Percentiles rank a stretch among this genome's conserved stretches.
phyloP scores from a whole-genome alignment of 441 rosid genomes.

The Metrosideros polymorpha region DNA sequence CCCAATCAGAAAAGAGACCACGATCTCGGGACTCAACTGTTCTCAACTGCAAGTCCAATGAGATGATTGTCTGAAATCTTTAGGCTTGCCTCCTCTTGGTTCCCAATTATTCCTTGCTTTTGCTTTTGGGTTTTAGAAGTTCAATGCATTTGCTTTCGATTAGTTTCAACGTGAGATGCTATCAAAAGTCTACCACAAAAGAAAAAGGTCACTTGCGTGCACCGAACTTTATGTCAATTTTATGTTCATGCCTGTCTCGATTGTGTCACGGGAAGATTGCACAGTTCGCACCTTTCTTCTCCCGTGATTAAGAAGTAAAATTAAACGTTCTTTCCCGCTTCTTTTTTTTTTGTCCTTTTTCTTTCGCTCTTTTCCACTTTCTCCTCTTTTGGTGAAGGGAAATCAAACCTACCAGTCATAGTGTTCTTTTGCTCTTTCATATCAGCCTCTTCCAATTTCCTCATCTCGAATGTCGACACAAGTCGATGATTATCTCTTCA shows the following conservation, averaged over 20 bases:
- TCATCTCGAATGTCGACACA: not conserved
- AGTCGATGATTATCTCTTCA: not conserved
- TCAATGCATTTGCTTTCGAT: not conserved
- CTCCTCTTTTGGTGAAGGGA: not conserved
- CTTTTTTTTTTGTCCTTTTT: not conserved
- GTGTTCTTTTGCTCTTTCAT: not conserved
- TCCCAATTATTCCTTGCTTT: not conserved
- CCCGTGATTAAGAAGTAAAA: not conserved
- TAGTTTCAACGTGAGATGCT: not conserved
- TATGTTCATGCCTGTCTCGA: not conserved
- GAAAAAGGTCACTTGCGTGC: not conserved
- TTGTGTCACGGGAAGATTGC: not conserved
- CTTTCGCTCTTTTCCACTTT: not conserved
- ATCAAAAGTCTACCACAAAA: not conserved
- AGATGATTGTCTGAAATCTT: not conserved
- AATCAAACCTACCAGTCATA: not conserved
- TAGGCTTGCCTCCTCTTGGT: not conserved
- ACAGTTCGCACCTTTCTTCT: not conserved
- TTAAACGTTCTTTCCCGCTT: not conserved
- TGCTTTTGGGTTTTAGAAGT: not conserved
- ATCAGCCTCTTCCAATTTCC: not conserved
- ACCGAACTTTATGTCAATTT: not conserved
- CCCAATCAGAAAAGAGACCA: not conserved
- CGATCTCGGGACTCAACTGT: not conserved
- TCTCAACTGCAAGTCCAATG: not conserved